Evolutionary conservation across 192 early-diverging fungal genomes (phyloP).

Genomic region (Obelidium mucronatum): DNA sequence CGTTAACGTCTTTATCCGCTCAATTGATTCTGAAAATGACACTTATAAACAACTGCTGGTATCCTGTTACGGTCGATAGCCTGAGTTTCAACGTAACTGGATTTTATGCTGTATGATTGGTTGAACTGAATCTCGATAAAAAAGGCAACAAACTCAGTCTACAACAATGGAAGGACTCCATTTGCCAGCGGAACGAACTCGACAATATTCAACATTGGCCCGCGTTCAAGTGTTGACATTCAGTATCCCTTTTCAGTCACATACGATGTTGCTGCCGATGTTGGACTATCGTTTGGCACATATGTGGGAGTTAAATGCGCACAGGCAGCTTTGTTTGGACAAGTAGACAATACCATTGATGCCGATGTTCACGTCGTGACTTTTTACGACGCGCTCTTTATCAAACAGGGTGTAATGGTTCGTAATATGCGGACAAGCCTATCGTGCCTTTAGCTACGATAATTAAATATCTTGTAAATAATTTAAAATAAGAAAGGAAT

Average conservation of each 20-base stretch:
- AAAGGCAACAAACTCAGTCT: not conserved
- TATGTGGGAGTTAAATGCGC: not conserved
- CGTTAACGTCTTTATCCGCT: not conserved
- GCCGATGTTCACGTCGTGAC: not conserved
- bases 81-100: not conserved
- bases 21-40: not conserved
- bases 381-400: not conserved
- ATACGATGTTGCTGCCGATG: not conserved
- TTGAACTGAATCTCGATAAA: too few species aligned
- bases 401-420: not conserved
- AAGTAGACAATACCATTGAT: not conserved
- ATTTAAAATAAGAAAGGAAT: too few species aligned
- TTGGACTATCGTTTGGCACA: not conserved
- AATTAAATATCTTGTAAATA: too few species aligned
- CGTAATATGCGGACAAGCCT: not conserved
- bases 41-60: not conserved
- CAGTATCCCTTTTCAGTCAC: not conserved
- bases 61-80: not conserved
- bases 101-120: not conserved
- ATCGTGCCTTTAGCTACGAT: too few species aligned
- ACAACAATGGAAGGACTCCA: not conserved
- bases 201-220: not conserved
- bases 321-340: not conserved
- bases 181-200: not conserved
- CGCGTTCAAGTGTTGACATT: not conserved